Conservation (phyloP, 176 grass and related monocot genomes). For the Dactylis glomerata region DNA sequence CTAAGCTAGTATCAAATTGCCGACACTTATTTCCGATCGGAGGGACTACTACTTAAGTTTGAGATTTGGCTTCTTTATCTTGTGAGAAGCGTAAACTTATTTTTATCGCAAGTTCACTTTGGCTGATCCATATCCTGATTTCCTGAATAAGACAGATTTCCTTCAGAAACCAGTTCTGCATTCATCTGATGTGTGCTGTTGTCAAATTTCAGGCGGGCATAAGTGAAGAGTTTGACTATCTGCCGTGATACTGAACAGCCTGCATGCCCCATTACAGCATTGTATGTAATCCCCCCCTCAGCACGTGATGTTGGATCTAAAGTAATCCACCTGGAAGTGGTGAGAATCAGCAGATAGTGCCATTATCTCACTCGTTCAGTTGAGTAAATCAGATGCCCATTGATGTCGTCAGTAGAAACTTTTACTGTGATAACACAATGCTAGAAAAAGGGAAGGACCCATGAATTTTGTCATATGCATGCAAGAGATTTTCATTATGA, state of each 20-base stretch:
- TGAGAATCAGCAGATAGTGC: not conserved
- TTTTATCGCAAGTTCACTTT: not conserved
- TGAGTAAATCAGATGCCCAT: not conserved
- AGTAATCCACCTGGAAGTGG: not conserved
- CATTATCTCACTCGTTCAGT: not conserved
- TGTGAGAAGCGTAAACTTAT: not conserved
- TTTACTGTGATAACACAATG: not conserved
- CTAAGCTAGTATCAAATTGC: no score
- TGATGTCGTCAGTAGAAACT: not conserved
- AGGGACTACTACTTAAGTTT: slow-evolving; percentile 3
- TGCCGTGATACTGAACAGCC: slow-evolving; percentile 36
- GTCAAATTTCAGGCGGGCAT: slow-evolving; percentile 67
- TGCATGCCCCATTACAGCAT: not conserved
- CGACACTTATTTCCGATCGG: no score
- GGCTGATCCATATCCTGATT: not conserved
- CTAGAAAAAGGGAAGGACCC: not conserved
- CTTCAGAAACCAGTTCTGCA: not conserved
- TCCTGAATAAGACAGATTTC: not conserved
- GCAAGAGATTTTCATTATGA: not conserved
- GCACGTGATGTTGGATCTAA: slow-evolving; percentile 14
- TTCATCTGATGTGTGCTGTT: not conserved
- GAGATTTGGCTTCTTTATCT: not conserved
- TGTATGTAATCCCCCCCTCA: not conserved
- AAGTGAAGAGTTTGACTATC: slow-evolving; percentile 89
- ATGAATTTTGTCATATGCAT: not conserved